Conservation (phyloP, 2,329 filamentous ascomycete genomes). For the Botrytis tulipae region DNA sequence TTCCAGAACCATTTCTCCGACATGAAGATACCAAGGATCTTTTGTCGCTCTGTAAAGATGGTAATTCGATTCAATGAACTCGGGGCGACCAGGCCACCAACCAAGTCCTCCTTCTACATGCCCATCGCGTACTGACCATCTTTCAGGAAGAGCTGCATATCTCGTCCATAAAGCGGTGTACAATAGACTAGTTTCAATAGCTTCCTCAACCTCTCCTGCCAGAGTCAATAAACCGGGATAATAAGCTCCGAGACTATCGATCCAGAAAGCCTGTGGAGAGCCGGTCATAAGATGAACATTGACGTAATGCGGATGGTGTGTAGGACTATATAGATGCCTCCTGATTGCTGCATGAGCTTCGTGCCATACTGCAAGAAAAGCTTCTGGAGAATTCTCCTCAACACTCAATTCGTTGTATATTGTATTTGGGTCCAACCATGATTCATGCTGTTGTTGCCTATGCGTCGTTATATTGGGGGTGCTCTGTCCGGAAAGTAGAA, state of each 20-base stretch:
- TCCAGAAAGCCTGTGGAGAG: conserved; percentile 86
- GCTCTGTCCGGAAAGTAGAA: conserved; percentile 77
- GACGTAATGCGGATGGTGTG: conserved; percentile 87
- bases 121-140: conserved; percentile 84
- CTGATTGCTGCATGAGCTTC: conserved; percentile 84
- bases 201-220: conserved; percentile 87
- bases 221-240: conserved; percentile 86
- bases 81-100: conserved; percentile 94
- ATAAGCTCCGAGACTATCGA: conserved; percentile 93
- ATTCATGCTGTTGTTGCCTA: conserved; percentile 23
- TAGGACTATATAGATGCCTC: conserved; percentile 81
- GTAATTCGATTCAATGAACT: conserved; percentile 96
- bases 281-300: conserved; percentile 88
- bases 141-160: conserved; percentile 89
- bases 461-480: conserved; percentile 49
- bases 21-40: conserved; percentile 94
- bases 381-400: conserved; percentile 68
- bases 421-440: conserved; percentile 62
- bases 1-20: conserved; percentile 89
- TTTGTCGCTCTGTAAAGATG: conserved; percentile 91
- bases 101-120: conserved; percentile 81
- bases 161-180: conserved; percentile 93
- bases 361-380: conserved; percentile 81
- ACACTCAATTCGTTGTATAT: conserved; percentile 58
- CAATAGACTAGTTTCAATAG: conserved; percentile 82